Conservation (phyloP, 768 basidiomycete species). For the Lenzites betulinus region DNA sequence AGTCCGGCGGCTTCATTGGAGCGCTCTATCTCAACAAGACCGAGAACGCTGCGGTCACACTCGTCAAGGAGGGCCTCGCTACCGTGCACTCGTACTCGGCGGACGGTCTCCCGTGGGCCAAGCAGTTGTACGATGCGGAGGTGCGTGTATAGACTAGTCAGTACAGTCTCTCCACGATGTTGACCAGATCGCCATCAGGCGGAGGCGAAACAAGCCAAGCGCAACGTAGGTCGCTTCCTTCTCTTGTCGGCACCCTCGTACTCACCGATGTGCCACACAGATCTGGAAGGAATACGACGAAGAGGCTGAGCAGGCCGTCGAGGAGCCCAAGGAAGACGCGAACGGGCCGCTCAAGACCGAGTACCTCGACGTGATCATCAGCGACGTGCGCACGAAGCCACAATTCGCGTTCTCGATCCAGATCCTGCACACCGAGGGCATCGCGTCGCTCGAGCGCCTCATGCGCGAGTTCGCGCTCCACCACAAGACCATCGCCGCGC, state of each 20-base stretch:
- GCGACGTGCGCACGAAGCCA: constrained; percentile 74
- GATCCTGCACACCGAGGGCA: constrained; percentile 88
- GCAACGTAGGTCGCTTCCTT: constrained; percentile 58
- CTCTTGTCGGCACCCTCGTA: neutral
- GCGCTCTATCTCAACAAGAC: constrained; percentile 81
- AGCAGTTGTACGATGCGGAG: constrained; percentile 84
- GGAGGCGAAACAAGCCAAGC: constrained; percentile 78
- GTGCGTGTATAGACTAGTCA: constrained; percentile 36
- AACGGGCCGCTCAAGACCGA: constrained; percentile 69
- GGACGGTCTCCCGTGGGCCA: constrained; percentile 76
- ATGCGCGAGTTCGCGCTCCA: constrained; percentile 93
- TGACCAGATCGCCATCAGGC: constrained; percentile 41
- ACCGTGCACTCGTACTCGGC: constrained; percentile 88
- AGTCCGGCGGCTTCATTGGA: constrained; percentile 95
- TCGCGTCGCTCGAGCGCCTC: constrained; percentile 87
- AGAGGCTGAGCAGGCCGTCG: constrained; percentile 58
- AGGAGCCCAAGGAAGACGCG: constrained; percentile 47
- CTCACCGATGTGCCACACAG: constrained; percentile 40
- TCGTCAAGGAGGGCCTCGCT: constrained; percentile 86
- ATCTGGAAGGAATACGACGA: constrained; percentile 88
- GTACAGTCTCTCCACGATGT: neutral
- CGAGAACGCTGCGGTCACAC: constrained; percentile 83
- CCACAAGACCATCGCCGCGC: constrained; percentile 65
- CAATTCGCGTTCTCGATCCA: constrained; percentile 92
- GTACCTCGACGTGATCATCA: constrained; percentile 91